phyloP scores from a whole-genome alignment of 1,284 basidiomycete species.

The Sporisorium scitamineum region DNA sequence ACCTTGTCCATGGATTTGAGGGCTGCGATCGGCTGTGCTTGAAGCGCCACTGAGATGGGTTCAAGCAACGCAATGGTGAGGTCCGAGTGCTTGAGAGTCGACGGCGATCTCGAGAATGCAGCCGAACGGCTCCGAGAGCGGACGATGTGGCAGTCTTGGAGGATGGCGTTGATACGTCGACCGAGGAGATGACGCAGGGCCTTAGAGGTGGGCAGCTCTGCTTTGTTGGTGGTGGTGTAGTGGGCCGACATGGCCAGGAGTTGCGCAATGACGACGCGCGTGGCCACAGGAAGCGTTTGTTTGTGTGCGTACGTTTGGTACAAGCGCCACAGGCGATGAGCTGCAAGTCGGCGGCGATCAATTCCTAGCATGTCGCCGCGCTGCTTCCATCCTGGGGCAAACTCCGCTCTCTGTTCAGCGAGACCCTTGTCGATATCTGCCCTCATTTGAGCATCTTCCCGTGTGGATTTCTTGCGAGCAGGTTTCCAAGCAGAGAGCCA shows the following conservation, averaged over 20 bases:
- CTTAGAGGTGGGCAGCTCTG: constrained; percentile 6
- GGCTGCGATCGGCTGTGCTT: constrained; percentile 28
- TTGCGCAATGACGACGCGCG: constrained; percentile 18
- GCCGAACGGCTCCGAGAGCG: not conserved
- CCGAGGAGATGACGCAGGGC: constrained; percentile 27
- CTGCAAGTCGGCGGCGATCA: constrained; percentile 17
- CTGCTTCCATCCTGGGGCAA: constrained; percentile 5
- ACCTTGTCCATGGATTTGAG: constrained; percentile 28
- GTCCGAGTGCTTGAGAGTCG: constrained; percentile 8
- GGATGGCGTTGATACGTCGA: constrained; percentile 27
- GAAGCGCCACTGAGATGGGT: constrained; percentile 21
- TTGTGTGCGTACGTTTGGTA: constrained; percentile 33
- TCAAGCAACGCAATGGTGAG: constrained; percentile 16
- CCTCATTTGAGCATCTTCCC: not conserved
- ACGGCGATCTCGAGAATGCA: not conserved
- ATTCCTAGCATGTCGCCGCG: constrained; percentile 13
- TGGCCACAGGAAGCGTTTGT: constrained; percentile 8
- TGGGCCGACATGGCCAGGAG: constrained; percentile 4
- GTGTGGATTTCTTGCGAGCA: too few relatives aligned
- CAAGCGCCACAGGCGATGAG: constrained; percentile 22
- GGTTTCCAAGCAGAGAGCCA: constrained; percentile 23
- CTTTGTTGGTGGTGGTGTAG: constrained; percentile 25
- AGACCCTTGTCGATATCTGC: constrained; percentile 4
- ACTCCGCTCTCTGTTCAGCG: constrained; percentile 1
- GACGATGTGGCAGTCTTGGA: constrained; percentile 23